Evolutionary conservation across 768 basidiomycete species (phyloP).

Genomic region (Leccinellum luteum): DNA sequence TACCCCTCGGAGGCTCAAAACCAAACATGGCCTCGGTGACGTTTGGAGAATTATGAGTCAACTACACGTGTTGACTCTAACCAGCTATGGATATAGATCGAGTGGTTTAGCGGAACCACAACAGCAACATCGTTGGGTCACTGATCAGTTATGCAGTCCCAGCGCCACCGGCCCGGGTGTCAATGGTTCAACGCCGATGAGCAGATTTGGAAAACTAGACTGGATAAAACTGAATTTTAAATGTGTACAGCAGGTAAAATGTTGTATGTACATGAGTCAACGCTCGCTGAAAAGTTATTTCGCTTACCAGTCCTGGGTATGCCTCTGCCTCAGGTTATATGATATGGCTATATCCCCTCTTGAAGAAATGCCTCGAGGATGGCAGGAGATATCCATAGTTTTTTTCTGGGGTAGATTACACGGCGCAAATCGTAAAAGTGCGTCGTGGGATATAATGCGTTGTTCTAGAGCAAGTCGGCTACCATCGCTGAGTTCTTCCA

Average conservation of each 20-base stretch:
- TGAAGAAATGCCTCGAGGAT: neutral
- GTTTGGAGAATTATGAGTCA: neutral
- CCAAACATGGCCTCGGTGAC: neutral
- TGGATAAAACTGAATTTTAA: neutral
- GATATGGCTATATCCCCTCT: neutral
- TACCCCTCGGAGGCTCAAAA: neutral
- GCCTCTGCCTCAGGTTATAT: neutral
- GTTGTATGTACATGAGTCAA: neutral
- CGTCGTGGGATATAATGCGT: neutral
- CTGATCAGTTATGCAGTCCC: neutral
- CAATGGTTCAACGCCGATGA: neutral
- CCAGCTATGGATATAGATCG: neutral
- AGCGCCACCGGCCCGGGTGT: neutral
- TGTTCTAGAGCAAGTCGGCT: neutral
- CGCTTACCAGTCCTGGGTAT: neutral
- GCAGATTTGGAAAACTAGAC: neutral
- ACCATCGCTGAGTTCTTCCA: neutral
- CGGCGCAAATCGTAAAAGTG: too few relatives aligned
- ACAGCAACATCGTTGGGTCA: neutral
- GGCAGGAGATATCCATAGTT: neutral
- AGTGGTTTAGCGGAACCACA: neutral
- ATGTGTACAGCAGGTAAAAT: neutral
- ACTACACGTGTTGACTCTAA: neutral
- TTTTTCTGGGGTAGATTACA: neutral
- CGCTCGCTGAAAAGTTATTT: neutral